Conservation (phyloP, 73 alveolate species). For the Durusdinium trenchii region DNA sequence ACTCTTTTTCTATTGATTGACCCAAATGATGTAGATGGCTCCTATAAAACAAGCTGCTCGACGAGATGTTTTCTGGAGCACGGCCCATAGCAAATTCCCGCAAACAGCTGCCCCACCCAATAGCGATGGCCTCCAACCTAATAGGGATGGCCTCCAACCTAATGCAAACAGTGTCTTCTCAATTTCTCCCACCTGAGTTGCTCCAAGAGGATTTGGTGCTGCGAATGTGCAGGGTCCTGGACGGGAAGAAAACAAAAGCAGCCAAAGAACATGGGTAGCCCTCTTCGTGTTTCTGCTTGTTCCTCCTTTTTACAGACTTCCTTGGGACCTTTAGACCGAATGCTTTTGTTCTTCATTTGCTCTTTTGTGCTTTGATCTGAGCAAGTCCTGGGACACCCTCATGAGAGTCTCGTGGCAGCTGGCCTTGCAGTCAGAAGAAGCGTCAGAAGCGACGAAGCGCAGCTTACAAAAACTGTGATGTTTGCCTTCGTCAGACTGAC, state of each 20-base stretch:
- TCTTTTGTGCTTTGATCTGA: too few species aligned
- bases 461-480: too few species aligned
- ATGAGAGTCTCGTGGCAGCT: slow-evolving; percentile 49
- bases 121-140: too few species aligned
- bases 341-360: not conserved
- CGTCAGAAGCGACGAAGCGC: not conserved
- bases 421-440: not conserved
- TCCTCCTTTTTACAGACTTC: not conserved
- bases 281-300: not conserved
- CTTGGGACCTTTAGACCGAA: not conserved
- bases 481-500: not conserved
- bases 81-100: too few species aligned
- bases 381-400: slow-evolving; percentile 58
- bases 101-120: too few species aligned
- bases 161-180: too few species aligned
- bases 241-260: not conserved
- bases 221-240: not conserved
- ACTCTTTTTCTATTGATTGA: too few species aligned
- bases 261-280: not conserved
- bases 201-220: not conserved
- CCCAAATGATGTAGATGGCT: too few species aligned
- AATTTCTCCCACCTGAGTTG: not conserved
- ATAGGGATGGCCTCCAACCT: too few species aligned
- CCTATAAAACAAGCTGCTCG: too few species aligned
- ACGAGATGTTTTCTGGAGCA: too few species aligned